phyloP scores from a whole-genome alignment of 495 filamentous ascomycete species.

The Hypoxylon trugodes region DNA sequence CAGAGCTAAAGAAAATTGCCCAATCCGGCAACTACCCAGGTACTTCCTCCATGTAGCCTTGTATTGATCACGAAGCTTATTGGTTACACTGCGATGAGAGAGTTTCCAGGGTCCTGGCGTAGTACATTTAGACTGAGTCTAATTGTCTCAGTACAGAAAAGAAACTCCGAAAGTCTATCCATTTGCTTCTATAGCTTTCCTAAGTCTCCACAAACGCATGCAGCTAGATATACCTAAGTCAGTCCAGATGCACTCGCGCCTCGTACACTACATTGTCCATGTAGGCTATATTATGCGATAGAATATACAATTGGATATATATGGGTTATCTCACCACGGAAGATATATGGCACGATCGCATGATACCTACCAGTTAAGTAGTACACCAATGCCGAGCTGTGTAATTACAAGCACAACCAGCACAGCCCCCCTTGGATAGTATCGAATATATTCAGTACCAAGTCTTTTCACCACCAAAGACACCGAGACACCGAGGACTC shows the following conservation, averaged over 20 bases:
- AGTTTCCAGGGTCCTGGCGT: too few species aligned
- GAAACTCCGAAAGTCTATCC: too few species aligned
- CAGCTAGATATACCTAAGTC: too few species aligned
- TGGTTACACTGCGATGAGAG: conserved; percentile 1
- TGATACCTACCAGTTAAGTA: too few species aligned
- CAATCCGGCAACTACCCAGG: conserved; percentile 16
- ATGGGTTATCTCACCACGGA: conserved; percentile 1
- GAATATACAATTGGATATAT: too few species aligned
- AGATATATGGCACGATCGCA: background rate
- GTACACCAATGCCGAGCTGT: conserved; percentile 9
- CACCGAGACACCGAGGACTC: conserved; percentile 24
- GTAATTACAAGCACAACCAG: background rate
- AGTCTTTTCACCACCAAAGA: conserved; percentile 15
- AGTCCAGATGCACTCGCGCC: too few species aligned
- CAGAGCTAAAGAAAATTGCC: conserved; percentile 21
- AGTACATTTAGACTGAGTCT: too few species aligned
- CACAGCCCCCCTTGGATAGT: conserved; percentile 8
- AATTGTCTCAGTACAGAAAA: too few species aligned
- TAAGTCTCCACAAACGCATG: too few species aligned
- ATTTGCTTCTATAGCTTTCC: too few species aligned
- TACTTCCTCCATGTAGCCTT: conserved; percentile 8
- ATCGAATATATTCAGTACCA: background rate
- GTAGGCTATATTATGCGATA: too few species aligned
- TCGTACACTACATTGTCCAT: too few species aligned
- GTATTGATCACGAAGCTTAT: background rate